Evolutionary conservation across 1,139 yeast species (phyloP).

Genomic region (Protomyces inouyei): DNA sequence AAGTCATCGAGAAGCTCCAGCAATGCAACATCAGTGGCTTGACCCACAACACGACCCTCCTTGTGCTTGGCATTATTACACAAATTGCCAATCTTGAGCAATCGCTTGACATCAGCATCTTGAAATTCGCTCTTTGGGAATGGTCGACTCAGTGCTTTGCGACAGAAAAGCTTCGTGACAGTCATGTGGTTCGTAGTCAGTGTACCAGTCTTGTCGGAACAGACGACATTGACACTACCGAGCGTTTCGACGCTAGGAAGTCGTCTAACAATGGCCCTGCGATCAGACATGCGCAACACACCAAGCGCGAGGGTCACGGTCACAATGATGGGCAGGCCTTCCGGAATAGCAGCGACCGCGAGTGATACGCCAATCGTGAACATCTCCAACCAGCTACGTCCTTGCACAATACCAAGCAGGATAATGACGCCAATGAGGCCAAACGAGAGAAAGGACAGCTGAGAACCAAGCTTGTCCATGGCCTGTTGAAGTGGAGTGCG

Average conservation of each 20-base stretch:
- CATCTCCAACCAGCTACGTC: conserved; percentile 93
- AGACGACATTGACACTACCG: conserved; percentile 91
- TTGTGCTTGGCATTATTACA: conserved; percentile 64
- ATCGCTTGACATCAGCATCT: conserved; percentile 16
- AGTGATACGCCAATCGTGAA: conserved; percentile 92
- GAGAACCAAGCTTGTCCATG: conserved; percentile 91
- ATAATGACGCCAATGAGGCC: conserved; percentile 81
- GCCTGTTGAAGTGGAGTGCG: conserved; percentile 91
- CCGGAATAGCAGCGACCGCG: conserved; percentile 98
- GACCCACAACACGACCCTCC: conserved; percentile 62
- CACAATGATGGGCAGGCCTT: conserved; percentile 92
- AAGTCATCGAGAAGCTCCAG: conserved; percentile 68
- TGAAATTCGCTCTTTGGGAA: conserved; percentile 22
- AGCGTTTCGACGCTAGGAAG: conserved; percentile 92
- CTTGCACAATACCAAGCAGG: conserved; percentile 78
- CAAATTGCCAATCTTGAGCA: conserved; percentile 52
- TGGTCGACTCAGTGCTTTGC: conserved; percentile 46
- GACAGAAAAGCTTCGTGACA: conserved; percentile 80
- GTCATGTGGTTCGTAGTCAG: conserved; percentile 93
- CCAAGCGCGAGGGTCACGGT: conserved; percentile 94
- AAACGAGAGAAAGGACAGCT: conserved; percentile 75
- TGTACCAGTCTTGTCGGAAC: conserved; percentile 94
- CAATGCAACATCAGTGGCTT: conserved; percentile 90
- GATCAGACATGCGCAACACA: conserved; percentile 88
- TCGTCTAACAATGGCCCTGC: conserved; percentile 86